Base-by-base conservation (phyloP, 805 yeast species). In the Suhomyces xylopsoci region DNA sequence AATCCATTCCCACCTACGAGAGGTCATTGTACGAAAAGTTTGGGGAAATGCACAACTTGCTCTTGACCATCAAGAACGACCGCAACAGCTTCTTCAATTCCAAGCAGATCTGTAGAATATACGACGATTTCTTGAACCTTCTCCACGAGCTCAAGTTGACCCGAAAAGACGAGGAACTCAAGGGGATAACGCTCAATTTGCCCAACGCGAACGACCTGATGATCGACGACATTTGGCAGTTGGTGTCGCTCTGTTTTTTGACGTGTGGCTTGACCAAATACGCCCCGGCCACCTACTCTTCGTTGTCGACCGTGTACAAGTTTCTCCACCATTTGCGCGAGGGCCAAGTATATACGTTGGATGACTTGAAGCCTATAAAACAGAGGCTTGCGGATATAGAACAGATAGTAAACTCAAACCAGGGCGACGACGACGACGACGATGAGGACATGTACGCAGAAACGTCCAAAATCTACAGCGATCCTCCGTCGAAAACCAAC, bases 211-310 rank as follows among this genome's bases (percentile, higher is more conserved):
- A 88, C 14, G 97, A 92, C 63, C 75, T 82, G 8, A 78, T 88
- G 9, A 76, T 90, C 43, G 97, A 92, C 67, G 97, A 92, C 62
- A 89, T 88, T 20, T 90, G 93, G 78, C 97, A 93, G 68, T 72
- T 94, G 47, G 72, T 93, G 45, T 87, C 96, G 12, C 77, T 94
- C 49, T 87, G 94, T 58, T 90, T 92, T 68, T 82, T 93, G 63
- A 90, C 98, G 2, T 94, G 96, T 54, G 99, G 99, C 2, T 76
- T 90, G 60, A 87, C 88, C 46, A 86, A 90, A 60, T 81, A 90
- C 34, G 96, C 97, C 1, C 97, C 98, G 1, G 97, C 97, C 4
- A 89, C 97, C 0, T 94, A 88, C 70, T 93, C 96, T 5, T 88
- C 96, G 3, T 73, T 93, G 42, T 79, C 91, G 42, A 90, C 98